Evolutionary conservation across 1,139 yeast species (phyloP), one percentile per base, ranked within the genome.

Genomic region (Nematodospora anomalae): DNA sequence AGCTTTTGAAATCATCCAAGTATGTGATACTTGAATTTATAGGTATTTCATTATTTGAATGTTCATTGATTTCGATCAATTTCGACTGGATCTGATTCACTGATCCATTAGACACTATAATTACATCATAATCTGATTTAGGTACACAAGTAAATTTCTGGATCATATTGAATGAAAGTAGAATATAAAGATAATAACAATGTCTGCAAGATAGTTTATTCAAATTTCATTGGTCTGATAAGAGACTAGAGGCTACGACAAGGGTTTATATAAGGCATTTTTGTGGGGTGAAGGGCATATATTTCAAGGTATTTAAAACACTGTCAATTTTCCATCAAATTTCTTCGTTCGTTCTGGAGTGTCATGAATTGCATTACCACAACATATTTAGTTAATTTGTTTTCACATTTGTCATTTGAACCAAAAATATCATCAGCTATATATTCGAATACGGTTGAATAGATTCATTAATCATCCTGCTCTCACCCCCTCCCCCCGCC

Each of bases 121-220:
- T 50, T 6, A 64, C 62, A 45, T 64, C 68, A 49, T 64, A 63
- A 30, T 60, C 65, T 20, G 54, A 50, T 28, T 46, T 52, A 23
- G 69, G 69, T 18, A 61, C 56, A 40, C 70, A 64, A 26, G 64
- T 61, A 45, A 52, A 64, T 47, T 60, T 62, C 43, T 64, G 67
- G 42, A 64, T 64, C 69, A 64, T 64, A 22, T 22, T 41, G 10
- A 21, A n/a, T 15, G 18, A 12, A 16, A 14, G 6, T 10, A 9
- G 28, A 16, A 35, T 16, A 28, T 13, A 11, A 24, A 25, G 27
- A 26, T 7, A 12, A 7, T 4, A 15, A 21, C 23, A 23, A 28
- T 6, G 12, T 23, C 18, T 13, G 13, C n/a, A 31, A 31, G 24
- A 18, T 16, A 14, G 11, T 18, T 18, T 18, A 8, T 18, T 18